Percentiles rank a stretch among this genome's conserved stretches.
Conservation (phyloP, 1,284 basidiomycete species). For the Apiotrichum laibachii region DNA sequence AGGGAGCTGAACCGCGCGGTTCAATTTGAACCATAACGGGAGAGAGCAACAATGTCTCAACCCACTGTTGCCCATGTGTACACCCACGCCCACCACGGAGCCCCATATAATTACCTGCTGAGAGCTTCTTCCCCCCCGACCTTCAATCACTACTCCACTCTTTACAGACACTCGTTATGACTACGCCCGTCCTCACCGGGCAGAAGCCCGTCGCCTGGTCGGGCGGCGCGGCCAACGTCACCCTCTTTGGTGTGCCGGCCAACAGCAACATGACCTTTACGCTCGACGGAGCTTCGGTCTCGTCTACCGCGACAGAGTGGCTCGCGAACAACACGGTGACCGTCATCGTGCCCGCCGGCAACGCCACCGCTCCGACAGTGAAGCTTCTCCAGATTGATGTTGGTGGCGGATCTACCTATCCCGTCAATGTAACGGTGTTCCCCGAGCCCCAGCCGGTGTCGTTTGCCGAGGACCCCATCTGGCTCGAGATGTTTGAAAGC, state of each 20-base stretch:
- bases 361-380: background rate
- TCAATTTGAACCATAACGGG: too few species aligned
- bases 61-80: too few species aligned
- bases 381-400: background rate
- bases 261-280: background rate
- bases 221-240: background rate
- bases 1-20: too few species aligned
- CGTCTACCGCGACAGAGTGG: background rate
- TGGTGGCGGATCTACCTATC: background rate
- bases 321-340: background rate
- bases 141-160: too few species aligned
- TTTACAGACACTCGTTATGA: too few species aligned
- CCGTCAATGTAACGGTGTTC: slow-evolving; percentile 5
- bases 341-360: background rate
- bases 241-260: background rate
- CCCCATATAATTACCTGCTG: too few species aligned
- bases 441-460: background rate
- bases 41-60: too few species aligned
- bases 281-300: background rate
- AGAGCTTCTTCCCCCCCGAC: too few species aligned
- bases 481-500: slow-evolving; percentile 10
- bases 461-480: slow-evolving; percentile 3
- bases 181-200: background rate
- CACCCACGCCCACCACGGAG: too few species aligned
- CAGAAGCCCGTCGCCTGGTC: slow-evolving; percentile 7